Percentiles rank a stretch among this genome's conserved stretches.
Conservation (phyloP, 73 alveolate genomes). For the Tetrahymena thermophila region DNA sequence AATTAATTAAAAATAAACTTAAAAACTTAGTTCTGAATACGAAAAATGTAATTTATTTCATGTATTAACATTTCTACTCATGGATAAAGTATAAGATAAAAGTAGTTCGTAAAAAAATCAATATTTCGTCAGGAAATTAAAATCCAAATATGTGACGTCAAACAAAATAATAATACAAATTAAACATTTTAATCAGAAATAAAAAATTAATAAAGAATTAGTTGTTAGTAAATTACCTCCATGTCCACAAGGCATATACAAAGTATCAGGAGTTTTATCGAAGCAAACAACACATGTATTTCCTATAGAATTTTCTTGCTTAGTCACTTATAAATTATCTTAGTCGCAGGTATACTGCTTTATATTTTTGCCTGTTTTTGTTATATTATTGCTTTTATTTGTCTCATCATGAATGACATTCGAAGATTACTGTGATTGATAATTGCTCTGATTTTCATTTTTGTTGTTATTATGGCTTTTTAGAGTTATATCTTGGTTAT, state of each 20-base stretch:
- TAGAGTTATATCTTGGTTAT: not conserved
- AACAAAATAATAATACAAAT: not conserved
- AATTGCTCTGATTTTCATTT: not conserved
- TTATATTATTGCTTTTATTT: not conserved
- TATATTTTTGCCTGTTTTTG: not conserved
- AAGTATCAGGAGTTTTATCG: slow-evolving; percentile 25
- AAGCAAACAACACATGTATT: slow-evolving; percentile 18
- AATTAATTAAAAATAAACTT: not conserved
- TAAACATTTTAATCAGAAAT: not conserved
- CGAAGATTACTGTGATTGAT: not conserved
- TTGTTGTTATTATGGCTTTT: not conserved
- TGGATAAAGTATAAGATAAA: not conserved
- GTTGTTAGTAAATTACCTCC: not conserved
- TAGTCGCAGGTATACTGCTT: not conserved
- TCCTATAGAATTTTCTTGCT: not conserved
- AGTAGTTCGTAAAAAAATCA: not conserved
- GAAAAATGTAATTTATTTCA: not conserved
- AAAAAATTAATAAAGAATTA: no score
- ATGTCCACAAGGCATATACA: slow-evolving; percentile 41
- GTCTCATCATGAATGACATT: not conserved
- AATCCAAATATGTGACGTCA: not conserved
- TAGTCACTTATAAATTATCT: not conserved
- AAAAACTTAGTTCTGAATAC: not conserved
- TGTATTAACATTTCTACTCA: not conserved
- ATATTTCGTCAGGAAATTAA: not conserved